Conservation (phyloP, 345 rosid genomes). For the Carallia pectinifolia region DNA sequence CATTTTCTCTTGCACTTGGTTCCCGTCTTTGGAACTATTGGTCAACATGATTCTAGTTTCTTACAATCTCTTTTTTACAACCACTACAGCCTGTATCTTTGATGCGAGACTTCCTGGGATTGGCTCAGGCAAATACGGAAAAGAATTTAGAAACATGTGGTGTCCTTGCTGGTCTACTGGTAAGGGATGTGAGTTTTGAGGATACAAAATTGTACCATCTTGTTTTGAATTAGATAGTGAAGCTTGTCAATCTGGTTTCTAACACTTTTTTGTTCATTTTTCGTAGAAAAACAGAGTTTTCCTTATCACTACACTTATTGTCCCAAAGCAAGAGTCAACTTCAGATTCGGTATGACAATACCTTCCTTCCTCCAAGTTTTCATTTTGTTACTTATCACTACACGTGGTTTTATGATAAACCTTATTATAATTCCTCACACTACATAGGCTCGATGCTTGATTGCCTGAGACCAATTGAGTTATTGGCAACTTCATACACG, state of each 20-base stretch:
- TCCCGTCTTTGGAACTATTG: constrained; percentile 4
- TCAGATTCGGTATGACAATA: constrained; percentile 73
- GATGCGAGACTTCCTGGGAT: constrained; percentile 84
- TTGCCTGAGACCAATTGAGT: too few relatives aligned
- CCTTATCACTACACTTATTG: constrained; percentile 84
- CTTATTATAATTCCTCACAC: too few relatives aligned
- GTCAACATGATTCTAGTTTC: constrained; percentile 15
- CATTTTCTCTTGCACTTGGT: not conserved
- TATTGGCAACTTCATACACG: too few relatives aligned
- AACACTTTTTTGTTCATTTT: not conserved
- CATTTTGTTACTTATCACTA: too few relatives aligned
- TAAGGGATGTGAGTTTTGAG: constrained; percentile 32
- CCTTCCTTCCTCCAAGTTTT: not conserved
- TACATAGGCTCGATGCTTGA: too few relatives aligned
- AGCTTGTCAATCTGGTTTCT: too few relatives aligned
- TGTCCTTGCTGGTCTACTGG: constrained; percentile 92
- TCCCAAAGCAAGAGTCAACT: constrained; percentile 98
- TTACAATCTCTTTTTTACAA: constrained; percentile 11
- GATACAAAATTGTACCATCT: not conserved
- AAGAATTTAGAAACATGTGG: constrained; percentile 95
- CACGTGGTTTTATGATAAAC: too few relatives aligned
- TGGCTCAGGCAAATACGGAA: constrained; percentile 72
- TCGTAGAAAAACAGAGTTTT: constrained; percentile 89
- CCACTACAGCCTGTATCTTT: constrained; percentile 69
- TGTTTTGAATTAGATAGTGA: too few relatives aligned